These are phyloP conservation scores for Xylaria bambusicola DNA, from an alignment of 495 filamentous ascomycete species.

Conservation along the genomic window DNA sequence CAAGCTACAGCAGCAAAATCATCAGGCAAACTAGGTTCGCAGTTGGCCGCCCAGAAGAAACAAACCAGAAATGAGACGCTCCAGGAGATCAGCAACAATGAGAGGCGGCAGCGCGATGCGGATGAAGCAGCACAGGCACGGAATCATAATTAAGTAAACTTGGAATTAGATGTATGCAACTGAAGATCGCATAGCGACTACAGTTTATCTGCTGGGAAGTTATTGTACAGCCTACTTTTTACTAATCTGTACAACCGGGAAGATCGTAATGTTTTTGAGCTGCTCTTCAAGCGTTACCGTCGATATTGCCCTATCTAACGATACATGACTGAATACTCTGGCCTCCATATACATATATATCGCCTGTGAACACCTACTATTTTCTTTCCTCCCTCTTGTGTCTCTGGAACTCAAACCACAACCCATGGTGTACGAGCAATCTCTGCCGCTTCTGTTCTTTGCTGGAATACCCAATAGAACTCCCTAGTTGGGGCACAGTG, in stretches of 20 bases:
- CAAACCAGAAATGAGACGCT: slow-evolving; percentile 64
- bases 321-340: neutral
- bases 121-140: slow-evolving; percentile 55
- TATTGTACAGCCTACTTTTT: too few relatives aligned
- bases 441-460: neutral
- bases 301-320: neutral
- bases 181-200: neutral
- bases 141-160: slow-evolving; percentile 49
- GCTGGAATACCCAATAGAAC: too few relatives aligned
- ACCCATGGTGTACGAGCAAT: neutral
- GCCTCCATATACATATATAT: neutral
- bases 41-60: slow-evolving; percentile 66
- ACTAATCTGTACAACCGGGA: too few relatives aligned
- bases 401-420: neutral
- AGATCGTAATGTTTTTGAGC: neutral
- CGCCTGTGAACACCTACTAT: neutral
- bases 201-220: neutral
- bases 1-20: slow-evolving; percentile 34
- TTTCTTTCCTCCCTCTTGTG: neutral
- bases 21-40: slow-evolving; percentile 61
- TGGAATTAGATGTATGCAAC: neutral
- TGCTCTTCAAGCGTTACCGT: neutral
- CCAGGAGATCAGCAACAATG: slow-evolving; percentile 55
- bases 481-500: too few relatives aligned
- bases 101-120: slow-evolving; percentile 58